A percentile compares a stretch with the other conserved stretches of the same genome.
Conservation (phyloP, 1,284 basidiomycete genomes). For the Tilletiopsis washingtonensis region DNA sequence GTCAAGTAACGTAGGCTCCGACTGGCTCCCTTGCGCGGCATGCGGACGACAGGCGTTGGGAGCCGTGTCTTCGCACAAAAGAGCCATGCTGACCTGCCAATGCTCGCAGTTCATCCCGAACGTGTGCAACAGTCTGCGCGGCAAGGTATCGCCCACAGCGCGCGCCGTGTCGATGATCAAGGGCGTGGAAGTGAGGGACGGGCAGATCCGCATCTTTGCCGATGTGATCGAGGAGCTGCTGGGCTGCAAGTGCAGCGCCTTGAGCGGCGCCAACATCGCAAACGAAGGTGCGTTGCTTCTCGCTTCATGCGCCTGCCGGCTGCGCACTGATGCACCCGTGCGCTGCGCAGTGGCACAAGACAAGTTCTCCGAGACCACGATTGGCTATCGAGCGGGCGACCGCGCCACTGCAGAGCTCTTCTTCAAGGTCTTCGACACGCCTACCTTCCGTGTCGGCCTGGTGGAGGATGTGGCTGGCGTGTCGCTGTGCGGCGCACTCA, state of each 20-base stretch:
- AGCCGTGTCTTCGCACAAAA: too few species aligned
- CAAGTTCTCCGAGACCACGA: slow-evolving; percentile 55
- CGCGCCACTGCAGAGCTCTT: slow-evolving; percentile 31
- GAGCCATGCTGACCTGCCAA: too few species aligned
- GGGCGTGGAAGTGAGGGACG: slow-evolving; percentile 47
- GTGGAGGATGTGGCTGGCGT: slow-evolving; percentile 57
- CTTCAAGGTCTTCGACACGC: slow-evolving; percentile 51
- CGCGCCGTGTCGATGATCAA: slow-evolving; percentile 48
- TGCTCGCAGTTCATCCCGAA: slow-evolving; percentile 49
- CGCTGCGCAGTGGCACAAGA: slow-evolving; percentile 48
- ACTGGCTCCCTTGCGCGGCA: too few species aligned
- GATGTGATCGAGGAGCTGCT: slow-evolving; percentile 54
- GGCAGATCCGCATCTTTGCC: slow-evolving; percentile 55
- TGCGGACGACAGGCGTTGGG: too few species aligned
- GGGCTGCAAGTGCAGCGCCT: slow-evolving; percentile 52
- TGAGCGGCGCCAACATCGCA: slow-evolving; percentile 58
- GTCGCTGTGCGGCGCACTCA: slow-evolving; percentile 55
- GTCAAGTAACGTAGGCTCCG: too few species aligned
- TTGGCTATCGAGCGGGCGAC: slow-evolving; percentile 52
- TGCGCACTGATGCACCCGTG: not conserved
- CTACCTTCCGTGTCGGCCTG: slow-evolving; percentile 53
- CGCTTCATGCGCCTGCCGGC: not conserved
- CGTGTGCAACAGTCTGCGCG: slow-evolving; percentile 39
- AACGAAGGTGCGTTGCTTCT: slow-evolving; percentile 49
- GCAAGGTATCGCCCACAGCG: slow-evolving; percentile 34